Evolutionary conservation across 2,329 filamentous ascomycete species (phyloP).

Genomic region (Alternaria arbusti): DNA sequence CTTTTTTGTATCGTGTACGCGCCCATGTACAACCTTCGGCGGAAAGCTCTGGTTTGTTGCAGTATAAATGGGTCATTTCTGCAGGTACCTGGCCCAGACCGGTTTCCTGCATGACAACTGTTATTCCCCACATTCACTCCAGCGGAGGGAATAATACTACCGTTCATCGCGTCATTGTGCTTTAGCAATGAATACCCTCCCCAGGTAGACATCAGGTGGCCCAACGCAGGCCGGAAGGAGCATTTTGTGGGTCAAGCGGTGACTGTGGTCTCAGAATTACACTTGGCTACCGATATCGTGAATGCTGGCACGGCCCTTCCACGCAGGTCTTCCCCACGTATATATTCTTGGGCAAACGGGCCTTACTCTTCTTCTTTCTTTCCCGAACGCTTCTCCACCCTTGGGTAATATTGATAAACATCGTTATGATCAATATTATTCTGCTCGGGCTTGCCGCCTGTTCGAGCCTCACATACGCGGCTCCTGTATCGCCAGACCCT

Average conservation of each 20-base stretch:
- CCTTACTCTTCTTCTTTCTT: neutral
- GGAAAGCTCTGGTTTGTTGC: neutral
- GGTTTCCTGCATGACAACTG: constrained; percentile 5
- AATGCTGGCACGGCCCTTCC: constrained; percentile 3
- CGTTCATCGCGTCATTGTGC: constrained; percentile 2
- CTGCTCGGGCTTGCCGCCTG: constrained; percentile 24
- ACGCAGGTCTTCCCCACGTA: neutral
- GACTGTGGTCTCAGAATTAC: constrained; percentile 8
- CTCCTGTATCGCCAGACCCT: constrained; percentile 14
- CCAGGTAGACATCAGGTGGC: constrained; percentile 7
- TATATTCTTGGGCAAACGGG: constrained; percentile 10
- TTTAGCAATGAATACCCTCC: neutral
- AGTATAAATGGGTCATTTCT: neutral
- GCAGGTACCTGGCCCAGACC: constrained; percentile 1
- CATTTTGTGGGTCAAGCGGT: constrained; percentile 18
- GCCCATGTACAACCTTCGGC: neutral
- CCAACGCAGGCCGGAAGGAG: neutral
- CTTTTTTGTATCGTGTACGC: constrained; percentile 9
- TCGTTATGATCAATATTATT: constrained; percentile 24
- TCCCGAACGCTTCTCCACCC: neutral
- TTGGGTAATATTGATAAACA: constrained; percentile 4
- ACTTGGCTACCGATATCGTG: neutral
- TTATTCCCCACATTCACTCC: neutral
- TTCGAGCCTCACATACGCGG: constrained; percentile 21
- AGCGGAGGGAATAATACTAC: neutral